These are phyloP conservation scores for Lenwebbia sp. DNA, from an alignment of 345 rosid genomes.

Conservation along the genomic window DNA sequence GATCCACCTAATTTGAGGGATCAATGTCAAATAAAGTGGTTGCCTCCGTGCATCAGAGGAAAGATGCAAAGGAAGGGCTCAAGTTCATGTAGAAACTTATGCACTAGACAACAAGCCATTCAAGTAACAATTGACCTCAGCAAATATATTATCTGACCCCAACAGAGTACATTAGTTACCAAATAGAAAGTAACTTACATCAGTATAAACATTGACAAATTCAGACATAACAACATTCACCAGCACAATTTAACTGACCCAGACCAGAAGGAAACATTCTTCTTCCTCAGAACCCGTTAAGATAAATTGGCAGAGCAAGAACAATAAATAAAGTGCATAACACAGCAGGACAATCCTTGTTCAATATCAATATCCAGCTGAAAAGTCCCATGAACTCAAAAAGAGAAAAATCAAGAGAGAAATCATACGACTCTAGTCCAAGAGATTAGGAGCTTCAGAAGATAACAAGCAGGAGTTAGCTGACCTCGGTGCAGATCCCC, in stretches of 20 bases:
- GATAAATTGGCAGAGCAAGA: background rate
- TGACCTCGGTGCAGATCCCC: slow-evolving; percentile 58
- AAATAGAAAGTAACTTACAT: background rate
- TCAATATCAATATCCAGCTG: background rate
- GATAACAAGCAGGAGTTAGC: background rate
- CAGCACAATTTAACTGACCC: background rate
- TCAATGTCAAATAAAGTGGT: background rate
- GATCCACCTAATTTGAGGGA: background rate
- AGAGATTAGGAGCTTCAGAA: background rate
- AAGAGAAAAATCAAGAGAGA: background rate
- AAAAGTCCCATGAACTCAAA: background rate
- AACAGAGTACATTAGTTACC: background rate
- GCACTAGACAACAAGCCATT: background rate
- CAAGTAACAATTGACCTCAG: background rate
- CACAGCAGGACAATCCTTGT: background rate
- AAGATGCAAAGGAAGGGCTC: background rate
- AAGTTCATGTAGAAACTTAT: background rate
- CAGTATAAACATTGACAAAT: background rate
- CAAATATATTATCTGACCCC: background rate
- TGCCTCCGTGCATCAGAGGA: background rate
- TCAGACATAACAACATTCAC: background rate
- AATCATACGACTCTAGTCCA: background rate
- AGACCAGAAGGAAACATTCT: background rate
- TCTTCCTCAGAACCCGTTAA: background rate
- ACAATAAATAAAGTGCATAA: background rate